phyloP scores from a whole-genome alignment of 129 eudicot genomes.

The Dittrichia graveolens region DNA sequence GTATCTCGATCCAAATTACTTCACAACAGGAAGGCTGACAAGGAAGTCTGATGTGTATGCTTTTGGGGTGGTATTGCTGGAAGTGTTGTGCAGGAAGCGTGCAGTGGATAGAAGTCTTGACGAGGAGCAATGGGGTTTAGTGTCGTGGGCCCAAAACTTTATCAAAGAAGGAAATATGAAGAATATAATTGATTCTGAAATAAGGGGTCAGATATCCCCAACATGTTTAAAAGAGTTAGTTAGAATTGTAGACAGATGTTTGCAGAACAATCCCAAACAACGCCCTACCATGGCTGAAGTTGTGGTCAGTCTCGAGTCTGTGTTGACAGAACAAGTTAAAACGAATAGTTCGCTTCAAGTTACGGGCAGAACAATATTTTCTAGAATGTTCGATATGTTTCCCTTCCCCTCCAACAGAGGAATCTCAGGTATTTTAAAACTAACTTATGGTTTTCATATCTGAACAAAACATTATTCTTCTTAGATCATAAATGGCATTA shows the following conservation, averaged over 20 bases:
- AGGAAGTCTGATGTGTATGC: conserved; percentile 36
- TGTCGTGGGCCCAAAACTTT: conserved; percentile 35
- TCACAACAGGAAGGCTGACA: conserved; percentile 26
- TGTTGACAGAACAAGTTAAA: conserved; percentile 16
- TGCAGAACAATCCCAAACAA: conserved; percentile 24
- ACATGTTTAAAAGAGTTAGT: conserved; percentile 30
- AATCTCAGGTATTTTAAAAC: conserved; percentile 15
- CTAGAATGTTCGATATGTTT: not conserved
- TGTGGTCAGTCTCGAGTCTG: conserved; percentile 16
- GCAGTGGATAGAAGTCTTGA: conserved; percentile 29
- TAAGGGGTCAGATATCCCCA: conserved; percentile 22
- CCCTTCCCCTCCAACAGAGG: not conserved
- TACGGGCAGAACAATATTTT: not conserved
- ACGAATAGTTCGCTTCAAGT: not conserved
- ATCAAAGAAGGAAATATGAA: conserved; percentile 31
- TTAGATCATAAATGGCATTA: too few relatives aligned
- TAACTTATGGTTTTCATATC: too few relatives aligned
- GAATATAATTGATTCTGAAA: conserved; percentile 20
- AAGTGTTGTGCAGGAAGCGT: conserved; percentile 37
- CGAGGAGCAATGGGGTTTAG: conserved; percentile 35
- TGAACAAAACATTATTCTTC: too few relatives aligned
- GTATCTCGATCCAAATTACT: conserved; percentile 29
- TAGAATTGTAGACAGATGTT: conserved; percentile 17
- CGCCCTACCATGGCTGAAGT: conserved; percentile 33
- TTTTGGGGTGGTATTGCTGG: conserved; percentile 36